Base-by-base conservation (phyloP, 2,329 filamentous ascomycete genomes). In the Penicillium concentricum region DNA sequence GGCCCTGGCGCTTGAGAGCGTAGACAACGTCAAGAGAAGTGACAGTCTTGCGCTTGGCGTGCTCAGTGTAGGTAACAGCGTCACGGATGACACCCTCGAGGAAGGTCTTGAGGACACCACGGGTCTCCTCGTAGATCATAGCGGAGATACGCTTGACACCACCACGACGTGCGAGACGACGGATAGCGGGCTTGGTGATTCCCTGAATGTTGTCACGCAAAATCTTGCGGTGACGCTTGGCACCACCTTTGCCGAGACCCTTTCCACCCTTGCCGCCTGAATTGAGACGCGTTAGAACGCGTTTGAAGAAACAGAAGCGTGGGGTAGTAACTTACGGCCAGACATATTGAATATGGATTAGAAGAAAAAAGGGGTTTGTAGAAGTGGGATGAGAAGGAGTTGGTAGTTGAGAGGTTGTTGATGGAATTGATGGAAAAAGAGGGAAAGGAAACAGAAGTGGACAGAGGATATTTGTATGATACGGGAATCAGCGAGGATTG, bases 81-180 rank as follows among this genome's bases (percentile, higher is more conserved):
- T 90, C 87, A 78, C 87, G 85, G 74, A 91, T 91, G 77, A 91
- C 88, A 77, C 86, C 84, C 80, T 91, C 88, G 69, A 91, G 87
- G 86, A 91, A 91, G 77, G 87, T 88, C 85, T 91, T 91, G 71
- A 91, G 83, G 71, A 91, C 88, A 84, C 87, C 87, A 74, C 88
- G 88, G 70, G 88, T 91, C 82, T 91, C 87, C 77, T 90, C 88
- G 82, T 91, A 91, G 82, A 91, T 91, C 88, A 90, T 95, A 78
- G 92, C 92, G 74, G 92, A 96, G 75, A 97, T 97, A 96, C 92
- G 92, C 91, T 97, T 97, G 86, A 97, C 92, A 92, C 92, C 92
- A 81, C 92, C 92, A 94, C 92, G 92, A 82, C 92, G 92, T 67
- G 92, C 92, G 78, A 97, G 92, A 95, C 92, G 92, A 74, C 92